Percentiles rank a stretch among this genome's conserved stretches.
phyloP scores from a whole-genome alignment of 2,329 filamentous ascomycete species.

The Magnaporthiopsis poae region DNA sequence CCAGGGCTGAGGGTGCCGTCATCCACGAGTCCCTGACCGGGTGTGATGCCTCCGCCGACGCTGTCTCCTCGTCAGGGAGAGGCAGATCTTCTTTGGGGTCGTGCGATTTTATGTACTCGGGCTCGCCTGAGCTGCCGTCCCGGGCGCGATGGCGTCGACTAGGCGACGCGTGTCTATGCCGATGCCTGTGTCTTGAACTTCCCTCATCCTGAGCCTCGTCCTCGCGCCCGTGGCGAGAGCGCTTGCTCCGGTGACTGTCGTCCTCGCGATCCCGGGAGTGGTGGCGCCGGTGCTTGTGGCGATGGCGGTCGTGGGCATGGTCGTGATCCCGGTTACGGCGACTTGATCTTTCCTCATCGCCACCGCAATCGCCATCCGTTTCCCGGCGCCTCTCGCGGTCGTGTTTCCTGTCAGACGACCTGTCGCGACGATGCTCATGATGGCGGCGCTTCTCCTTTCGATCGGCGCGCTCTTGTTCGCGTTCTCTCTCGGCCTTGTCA shows the following conservation, averaged over 20 bases:
- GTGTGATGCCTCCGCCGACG: slow-evolving; percentile 18
- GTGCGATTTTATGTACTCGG: slow-evolving; percentile 29
- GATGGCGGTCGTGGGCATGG: slow-evolving; percentile 52
- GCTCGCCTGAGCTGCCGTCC: slow-evolving; percentile 21
- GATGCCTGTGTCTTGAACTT: slow-evolving; percentile 29
- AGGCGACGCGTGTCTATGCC: slow-evolving; percentile 23
- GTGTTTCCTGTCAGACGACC: slow-evolving; percentile 17
- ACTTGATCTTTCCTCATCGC: slow-evolving; percentile 19
- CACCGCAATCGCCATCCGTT: slow-evolving; percentile 19
- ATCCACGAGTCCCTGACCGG: slow-evolving; percentile 83
- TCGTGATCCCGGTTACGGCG: slow-evolving; percentile 31
- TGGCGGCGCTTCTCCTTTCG: slow-evolving; percentile 18
- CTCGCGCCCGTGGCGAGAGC: slow-evolving; percentile 45
- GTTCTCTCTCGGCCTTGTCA: slow-evolving; percentile 24
- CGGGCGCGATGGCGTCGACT: slow-evolving; percentile 19
- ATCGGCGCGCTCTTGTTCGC: slow-evolving; percentile 18
- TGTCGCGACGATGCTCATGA: slow-evolving; percentile 19
- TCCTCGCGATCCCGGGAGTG: slow-evolving; percentile 25
- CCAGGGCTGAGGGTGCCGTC: slow-evolving; percentile 71
- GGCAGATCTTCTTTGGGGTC: slow-evolving; percentile 43
- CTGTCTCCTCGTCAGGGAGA: slow-evolving; percentile 40
- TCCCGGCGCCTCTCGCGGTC: slow-evolving; percentile 20
- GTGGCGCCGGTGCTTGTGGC: slow-evolving; percentile 31
- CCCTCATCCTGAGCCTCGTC: slow-evolving; percentile 22
- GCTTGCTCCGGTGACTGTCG: slow-evolving; percentile 50